Evolutionary conservation across 805 yeast genomes (phyloP).

Genomic region (Starmerella ratchasimensis): DNA sequence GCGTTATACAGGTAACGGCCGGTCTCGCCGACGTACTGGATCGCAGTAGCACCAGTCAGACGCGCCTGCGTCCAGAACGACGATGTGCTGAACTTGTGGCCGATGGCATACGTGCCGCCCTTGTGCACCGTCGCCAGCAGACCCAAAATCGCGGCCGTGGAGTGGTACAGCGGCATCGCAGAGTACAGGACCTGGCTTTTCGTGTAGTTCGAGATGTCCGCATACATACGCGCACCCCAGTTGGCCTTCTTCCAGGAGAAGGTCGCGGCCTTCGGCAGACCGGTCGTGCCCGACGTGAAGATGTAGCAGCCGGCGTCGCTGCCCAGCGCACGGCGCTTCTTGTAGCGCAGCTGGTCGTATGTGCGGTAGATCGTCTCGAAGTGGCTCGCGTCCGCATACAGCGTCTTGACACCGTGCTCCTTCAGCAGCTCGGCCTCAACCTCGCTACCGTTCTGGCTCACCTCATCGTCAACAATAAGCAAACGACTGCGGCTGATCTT

Average conservation of each 20-base stretch:
- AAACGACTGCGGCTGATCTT: conserved; percentile 49
- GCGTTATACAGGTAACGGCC: conserved; percentile 71
- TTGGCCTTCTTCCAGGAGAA: conserved; percentile 80
- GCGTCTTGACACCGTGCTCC: conserved; percentile 13
- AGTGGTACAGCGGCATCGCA: conserved; percentile 91
- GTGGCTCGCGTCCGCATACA: conserved; percentile 31
- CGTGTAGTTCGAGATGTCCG: conserved; percentile 50
- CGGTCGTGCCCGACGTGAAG: conserved; percentile 90
- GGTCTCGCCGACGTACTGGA: conserved; percentile 91
- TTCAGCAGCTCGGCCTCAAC: conserved; percentile 33
- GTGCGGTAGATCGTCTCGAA: conserved; percentile 26
- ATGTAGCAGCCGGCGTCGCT: conserved; percentile 57
- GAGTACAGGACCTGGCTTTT: conserved; percentile 52
- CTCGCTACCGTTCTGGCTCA: conserved; percentile 38
- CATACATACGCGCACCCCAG: conserved; percentile 58
- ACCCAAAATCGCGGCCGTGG: conserved; percentile 83
- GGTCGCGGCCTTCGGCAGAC: conserved; percentile 84
- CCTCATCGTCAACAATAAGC: conserved; percentile 63
- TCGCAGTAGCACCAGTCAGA: conserved; percentile 55
- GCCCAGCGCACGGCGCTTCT: conserved; percentile 39
- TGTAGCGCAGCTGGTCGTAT: conserved; percentile 4
- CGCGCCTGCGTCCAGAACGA: conserved; percentile 84
- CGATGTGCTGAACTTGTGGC: conserved; percentile 69
- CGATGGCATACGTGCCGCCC: conserved; percentile 67
- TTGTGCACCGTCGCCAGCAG: conserved; percentile 50